Evolutionary conservation across 768 basidiomycete genomes (phyloP).

Genomic region (Psilocybe sp.): DNA sequence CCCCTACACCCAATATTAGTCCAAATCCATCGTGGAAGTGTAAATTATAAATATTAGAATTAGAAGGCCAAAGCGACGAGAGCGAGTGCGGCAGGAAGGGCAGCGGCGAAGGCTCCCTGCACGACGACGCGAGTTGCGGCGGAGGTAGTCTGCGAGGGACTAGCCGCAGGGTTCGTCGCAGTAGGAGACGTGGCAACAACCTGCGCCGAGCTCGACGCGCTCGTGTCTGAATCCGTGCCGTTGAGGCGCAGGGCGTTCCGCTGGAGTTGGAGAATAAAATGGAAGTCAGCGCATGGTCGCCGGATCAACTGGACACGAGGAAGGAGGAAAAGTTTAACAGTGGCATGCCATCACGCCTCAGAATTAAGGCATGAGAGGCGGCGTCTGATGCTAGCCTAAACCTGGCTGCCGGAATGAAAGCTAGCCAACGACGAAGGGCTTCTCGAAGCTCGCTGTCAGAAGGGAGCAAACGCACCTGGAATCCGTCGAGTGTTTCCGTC

Average conservation of each 20-base stretch:
- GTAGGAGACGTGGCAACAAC: slow-evolving; percentile 7
- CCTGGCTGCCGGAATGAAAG: no score
- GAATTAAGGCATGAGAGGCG: no score
- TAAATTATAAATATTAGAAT: background rate
- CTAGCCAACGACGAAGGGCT: no score
- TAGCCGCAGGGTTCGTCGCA: slow-evolving; percentile 6
- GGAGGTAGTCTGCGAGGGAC: slow-evolving; percentile 3
- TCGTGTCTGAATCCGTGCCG: slow-evolving; percentile 32
- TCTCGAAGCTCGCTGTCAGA: background rate
- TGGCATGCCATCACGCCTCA: no score
- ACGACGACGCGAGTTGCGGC: slow-evolving; percentile 15
- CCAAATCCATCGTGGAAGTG: no score
- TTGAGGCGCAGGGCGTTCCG: slow-evolving; percentile 58
- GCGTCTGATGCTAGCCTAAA: no score
- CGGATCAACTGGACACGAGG: background rate
- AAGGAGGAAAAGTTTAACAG: background rate
- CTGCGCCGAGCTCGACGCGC: slow-evolving; percentile 5
- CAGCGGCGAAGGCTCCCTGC: slow-evolving; percentile 5
- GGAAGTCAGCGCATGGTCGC: background rate
- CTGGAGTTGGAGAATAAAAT: slow-evolving; percentile 25
- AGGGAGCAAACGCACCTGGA: slow-evolving; percentile 32
- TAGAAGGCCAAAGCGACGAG: slow-evolving; percentile 13
- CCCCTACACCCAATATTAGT: no score
- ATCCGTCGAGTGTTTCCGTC: slow-evolving; percentile 39
- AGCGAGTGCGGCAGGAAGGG: slow-evolving; percentile 10